Evolutionary conservation across 1,139 yeast species (phyloP).

Genomic region (Lodderomyces parapsilosis): DNA sequence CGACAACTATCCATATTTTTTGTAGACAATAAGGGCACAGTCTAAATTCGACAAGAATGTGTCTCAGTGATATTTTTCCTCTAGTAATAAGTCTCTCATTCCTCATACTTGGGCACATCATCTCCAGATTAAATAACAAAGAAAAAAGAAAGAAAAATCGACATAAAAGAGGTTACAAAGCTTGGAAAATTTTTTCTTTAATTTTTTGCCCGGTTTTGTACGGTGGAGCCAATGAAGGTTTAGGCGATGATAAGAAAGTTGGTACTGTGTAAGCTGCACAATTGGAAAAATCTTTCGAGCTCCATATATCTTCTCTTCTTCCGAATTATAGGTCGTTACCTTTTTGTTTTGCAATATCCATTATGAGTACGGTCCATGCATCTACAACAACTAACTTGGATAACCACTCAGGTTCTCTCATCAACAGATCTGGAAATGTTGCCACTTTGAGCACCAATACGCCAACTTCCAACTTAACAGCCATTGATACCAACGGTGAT

Average conservation of each 20-base stretch:
- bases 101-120: no score
- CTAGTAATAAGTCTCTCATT: no score
- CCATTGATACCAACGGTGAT: slow-evolving; percentile 61
- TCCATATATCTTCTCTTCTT: slow-evolving; percentile 1
- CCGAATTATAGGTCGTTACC: no score
- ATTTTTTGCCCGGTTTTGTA: not conserved
- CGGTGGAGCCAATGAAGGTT: not conserved
- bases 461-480: slow-evolving; percentile 33
- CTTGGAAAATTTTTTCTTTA: not conserved
- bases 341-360: not conserved
- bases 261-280: not conserved
- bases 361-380: slow-evolving; percentile 18
- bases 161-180: not conserved
- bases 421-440: slow-evolving; percentile 27
- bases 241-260: not conserved
- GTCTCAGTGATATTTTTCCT: no score
- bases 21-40: no score
- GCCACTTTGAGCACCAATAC: slow-evolving; percentile 19
- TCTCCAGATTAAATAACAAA: not conserved
- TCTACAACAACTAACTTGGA: slow-evolving; percentile 11
- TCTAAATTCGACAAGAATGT: no score
- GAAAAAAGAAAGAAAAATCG: no score
- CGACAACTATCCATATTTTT: no score
- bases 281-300: no score
- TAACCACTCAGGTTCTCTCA: slow-evolving; percentile 6